Evolutionary conservation across 2,329 filamentous ascomycete genomes (phyloP), one percentile per base, ranked within the genome.

Genomic region (Pseudogymnoascus sp.): DNA sequence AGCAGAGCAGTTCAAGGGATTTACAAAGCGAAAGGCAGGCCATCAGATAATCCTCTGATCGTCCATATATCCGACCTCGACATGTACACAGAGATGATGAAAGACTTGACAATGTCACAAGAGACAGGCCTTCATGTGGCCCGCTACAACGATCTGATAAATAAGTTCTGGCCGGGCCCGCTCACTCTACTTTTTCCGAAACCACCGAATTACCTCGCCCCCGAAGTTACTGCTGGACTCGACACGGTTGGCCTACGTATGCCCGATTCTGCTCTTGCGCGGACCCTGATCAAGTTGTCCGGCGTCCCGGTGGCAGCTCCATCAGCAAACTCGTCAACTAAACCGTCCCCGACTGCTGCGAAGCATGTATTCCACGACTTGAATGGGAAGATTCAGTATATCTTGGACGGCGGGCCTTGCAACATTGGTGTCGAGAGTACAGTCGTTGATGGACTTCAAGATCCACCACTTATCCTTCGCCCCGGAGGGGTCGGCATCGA

Each of bases 341-440:
- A 90, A 69, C 94, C 94, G 0, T 96, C 91, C 1, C 93, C 94
- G 0, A 99, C 94, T 0, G 88, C 89, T 0, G 94, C 94, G 1
- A 86, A 89, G 70, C 94, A 99, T 74, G 94, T 99, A 11, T 81
- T 86, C 22, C 87, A 96, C 65, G 94, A 99, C 72, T 79, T 99
- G 9, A 75, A 87, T 38, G 91, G 91, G 0, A 84, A 88, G 58
- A 95, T 99, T 66, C 86, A 90, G 69, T 79, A 93, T 5, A 94
- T 99, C 63, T 78, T 99, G 0, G 93, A 99, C 68, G 94, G 93
- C 2, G 94, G 94, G 0, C 77, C 86, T 0, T 97, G 92, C 70
- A 81, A 83, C 19, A 91, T 99, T 9, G 94, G 94, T 1, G 92
- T 99, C 0, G 94, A 99, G 76, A 97, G 92, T 72, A 99, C 94